phyloP scores from a whole-genome alignment of 805 yeast genomes.

The Lipomyces anomalus region DNA sequence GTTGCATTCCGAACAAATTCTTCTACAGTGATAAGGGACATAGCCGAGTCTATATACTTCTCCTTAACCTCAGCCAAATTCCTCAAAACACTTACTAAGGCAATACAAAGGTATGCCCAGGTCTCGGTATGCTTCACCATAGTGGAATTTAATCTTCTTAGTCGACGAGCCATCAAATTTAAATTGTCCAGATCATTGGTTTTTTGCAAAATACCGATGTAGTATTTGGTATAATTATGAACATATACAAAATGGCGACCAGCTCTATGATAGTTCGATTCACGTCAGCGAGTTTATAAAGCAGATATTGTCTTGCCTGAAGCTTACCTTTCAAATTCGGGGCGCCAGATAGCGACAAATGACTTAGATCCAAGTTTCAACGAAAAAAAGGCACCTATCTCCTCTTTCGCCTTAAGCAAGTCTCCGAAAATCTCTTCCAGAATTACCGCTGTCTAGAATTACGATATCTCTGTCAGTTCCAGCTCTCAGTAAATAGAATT shows the following conservation, averaged over 20 bases:
- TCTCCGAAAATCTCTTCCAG: slow-evolving; percentile 36
- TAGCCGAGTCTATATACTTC: slow-evolving; percentile 10
- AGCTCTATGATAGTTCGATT: slow-evolving; percentile 38
- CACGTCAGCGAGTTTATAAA: background rate
- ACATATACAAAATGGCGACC: slow-evolving; percentile 87
- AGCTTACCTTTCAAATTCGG: slow-evolving; percentile 62
- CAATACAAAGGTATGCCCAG: slow-evolving; percentile 59
- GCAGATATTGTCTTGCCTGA: background rate
- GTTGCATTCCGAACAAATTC: slow-evolving; percentile 38
- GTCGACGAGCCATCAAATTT: slow-evolving; percentile 57
- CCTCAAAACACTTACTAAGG: slow-evolving; percentile 41
- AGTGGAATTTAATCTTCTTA: slow-evolving; percentile 72
- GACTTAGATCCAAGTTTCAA: slow-evolving; percentile 60
- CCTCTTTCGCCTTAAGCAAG: slow-evolving; percentile 50
- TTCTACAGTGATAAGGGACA: slow-evolving; percentile 30
- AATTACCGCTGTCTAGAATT: background rate
- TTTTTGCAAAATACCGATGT: slow-evolving; percentile 48
- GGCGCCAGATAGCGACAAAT: slow-evolving; percentile 85
- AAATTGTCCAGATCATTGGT: slow-evolving; percentile 56
- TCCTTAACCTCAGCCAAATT: slow-evolving; percentile 35
- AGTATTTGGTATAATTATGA: slow-evolving; percentile 60
- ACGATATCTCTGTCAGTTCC: too few species aligned
- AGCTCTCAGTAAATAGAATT: background rate
- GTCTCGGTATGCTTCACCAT: slow-evolving; percentile 60
- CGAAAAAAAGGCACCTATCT: slow-evolving; percentile 58